Conservation (phyloP, 2,329 filamentous ascomycete species). For the Davidsoniella neocaledoniae region DNA sequence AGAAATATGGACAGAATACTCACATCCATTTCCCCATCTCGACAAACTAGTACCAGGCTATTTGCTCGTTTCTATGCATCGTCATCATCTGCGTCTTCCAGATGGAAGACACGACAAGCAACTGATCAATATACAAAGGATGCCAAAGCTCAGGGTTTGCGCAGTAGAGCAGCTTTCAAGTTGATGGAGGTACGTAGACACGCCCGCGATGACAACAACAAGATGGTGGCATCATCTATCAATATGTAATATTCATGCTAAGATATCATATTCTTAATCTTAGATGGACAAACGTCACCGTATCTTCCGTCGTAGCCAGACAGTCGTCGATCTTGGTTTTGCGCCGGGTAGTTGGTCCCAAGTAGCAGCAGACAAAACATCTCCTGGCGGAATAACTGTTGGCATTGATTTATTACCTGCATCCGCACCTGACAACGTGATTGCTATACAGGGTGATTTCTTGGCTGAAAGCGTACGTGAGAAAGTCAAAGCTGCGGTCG, state of each 20-base stretch:
- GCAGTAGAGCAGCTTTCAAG: conserved; percentile 87
- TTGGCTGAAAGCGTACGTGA: conserved; percentile 56
- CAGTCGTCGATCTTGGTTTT: conserved; percentile 78
- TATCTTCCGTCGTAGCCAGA: conserved; percentile 65
- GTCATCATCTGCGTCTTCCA: conserved; percentile 18
- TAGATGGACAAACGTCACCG: conserved; percentile 70
- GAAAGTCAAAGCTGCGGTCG: conserved; percentile 61
- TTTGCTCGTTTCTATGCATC: background rate
- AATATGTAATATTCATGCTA: too few relatives aligned
- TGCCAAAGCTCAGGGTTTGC: conserved; percentile 64
- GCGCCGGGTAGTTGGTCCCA: conserved; percentile 61
- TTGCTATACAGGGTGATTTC: conserved; percentile 89
- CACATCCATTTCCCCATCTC: background rate
- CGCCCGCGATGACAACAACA: too few relatives aligned
- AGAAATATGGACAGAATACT: background rate
- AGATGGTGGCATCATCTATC: too few relatives aligned
- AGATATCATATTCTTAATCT: background rate
- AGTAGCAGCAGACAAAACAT: conserved; percentile 65
- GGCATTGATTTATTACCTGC: conserved; percentile 92
- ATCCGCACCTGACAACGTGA: conserved; percentile 79
- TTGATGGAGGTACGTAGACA: conserved; percentile 52
- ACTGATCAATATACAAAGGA: conserved; percentile 56
- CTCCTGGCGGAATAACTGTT: conserved; percentile 61
- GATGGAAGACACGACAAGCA: conserved; percentile 70
- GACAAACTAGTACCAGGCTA: background rate